phyloP scores from a whole-genome alignment of 805 yeast genomes.

The Dipodascopsis uninucleata region DNA sequence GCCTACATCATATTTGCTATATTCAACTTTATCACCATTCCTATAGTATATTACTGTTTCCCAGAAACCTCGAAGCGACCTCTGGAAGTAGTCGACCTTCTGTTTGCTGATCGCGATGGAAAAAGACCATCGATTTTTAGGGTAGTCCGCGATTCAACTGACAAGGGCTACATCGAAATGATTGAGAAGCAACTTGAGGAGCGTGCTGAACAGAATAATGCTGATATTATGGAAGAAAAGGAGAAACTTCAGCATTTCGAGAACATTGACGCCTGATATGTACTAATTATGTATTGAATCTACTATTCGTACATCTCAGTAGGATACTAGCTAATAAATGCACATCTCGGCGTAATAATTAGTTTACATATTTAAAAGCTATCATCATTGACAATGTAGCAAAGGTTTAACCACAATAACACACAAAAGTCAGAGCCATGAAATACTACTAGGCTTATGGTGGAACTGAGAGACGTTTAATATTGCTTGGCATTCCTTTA shows the following conservation, averaged over 20 bases:
- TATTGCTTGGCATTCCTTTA: too few species aligned
- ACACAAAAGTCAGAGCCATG: too few species aligned
- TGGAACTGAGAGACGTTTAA: too few species aligned
- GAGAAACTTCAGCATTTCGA: constrained; percentile 8
- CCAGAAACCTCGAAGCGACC: constrained; percentile 62
- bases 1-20: constrained; percentile 61
- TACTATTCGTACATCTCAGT: too few species aligned
- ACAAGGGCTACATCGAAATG: constrained; percentile 11
- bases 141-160: constrained; percentile 15
- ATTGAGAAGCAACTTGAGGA: constrained; percentile 12
- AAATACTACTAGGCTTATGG: too few species aligned
- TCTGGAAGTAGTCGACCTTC: constrained; percentile 40
- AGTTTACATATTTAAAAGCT: too few species aligned
- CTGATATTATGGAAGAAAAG: constrained; percentile 10
- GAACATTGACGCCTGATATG: too few species aligned
- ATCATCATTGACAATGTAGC: too few species aligned
- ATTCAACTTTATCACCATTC: constrained; percentile 47
- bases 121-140: constrained; percentile 13
- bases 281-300: too few species aligned
- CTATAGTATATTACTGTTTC: constrained; percentile 45
- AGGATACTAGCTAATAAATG: too few species aligned
- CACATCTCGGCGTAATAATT: too few species aligned
- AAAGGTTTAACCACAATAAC: too few species aligned
- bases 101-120: constrained; percentile 30
- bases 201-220: constrained; percentile 8